Evolutionary conservation across 306 rosid species (phyloP), one percentile per base, ranked within the genome.

Genomic region (Quercus rubra): DNA sequence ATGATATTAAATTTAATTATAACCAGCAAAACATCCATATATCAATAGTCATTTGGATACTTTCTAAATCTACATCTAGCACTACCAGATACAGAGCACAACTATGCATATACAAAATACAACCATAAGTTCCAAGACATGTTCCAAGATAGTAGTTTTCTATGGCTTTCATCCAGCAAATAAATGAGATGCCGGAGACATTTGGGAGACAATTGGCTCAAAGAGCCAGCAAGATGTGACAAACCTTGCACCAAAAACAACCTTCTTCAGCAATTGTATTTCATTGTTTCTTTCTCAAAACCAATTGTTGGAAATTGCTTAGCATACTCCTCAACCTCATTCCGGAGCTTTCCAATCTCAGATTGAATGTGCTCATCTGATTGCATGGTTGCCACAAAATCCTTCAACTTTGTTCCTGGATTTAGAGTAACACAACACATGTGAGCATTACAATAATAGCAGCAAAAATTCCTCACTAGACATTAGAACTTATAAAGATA

Each of bases 341-440:
- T 79, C 51, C 95, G 86, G 33, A 94, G 92, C 83, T 79, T 84
- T 66, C 88, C 79, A 71, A 94, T 87, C 81, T 90, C 89, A 25
- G 97, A 83, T 85, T 92, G 97, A 74, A 81, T 41, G 21, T 86
- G 74, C 77, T 70, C 78, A 83, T 92, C 88, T 35, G 95, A 91
- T 79, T 88, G 88, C 93, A 92, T 35, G 49, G 92, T 83, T 77
- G 88, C 88, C 80, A 87, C 92, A 62, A 92, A 94, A 83, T 92
- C 97, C 88, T 92, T 94, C 86, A 94, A 86, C 89, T 88, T 94
- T 21, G 97, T 81, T 78, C 98, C 98, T 92, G 86, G 51, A 81
- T 33, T 79, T 23, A 67, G 27, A 74, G 70, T 66, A 83, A 80
- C 56, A 76, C 56, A 6, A 78, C 27, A 76, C 31, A 41, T 41